Base-by-base conservation (phyloP, 2,329 filamentous ascomycete species). In the Penicillium palitans region DNA sequence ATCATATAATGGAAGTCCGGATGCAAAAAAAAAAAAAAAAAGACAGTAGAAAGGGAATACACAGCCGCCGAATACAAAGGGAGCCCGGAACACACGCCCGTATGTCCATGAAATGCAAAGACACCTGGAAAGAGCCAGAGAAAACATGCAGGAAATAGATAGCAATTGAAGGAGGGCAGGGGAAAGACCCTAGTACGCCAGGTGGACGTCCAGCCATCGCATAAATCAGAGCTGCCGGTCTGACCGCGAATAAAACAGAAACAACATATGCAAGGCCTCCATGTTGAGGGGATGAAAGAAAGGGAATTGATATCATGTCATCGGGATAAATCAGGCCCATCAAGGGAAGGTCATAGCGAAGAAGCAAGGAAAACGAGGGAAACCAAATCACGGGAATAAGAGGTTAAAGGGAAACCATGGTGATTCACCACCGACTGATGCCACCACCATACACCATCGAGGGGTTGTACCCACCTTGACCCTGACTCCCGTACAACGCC, bases 391-490 rank as follows among this genome's bases (percentile, higher is more conserved):
- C 61, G 61, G 61, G 58, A 59, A 63, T 54, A 50, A 59, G 51
- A 62, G 59, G 58, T 64, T 46, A 63, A 53, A 68, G 40, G 27
- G 37, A 25, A 35, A 45, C 47, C 40, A 21, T 45, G 25, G 40
- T 27, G 21, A 27, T 55, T 79, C 80, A 91, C 88, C 89, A 92
- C 74, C 88, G 83, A 72, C 82, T 81, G 76, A 87, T 87, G 41
- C 79, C 81, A 74, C 85, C 86, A 75, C 80, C 80, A 78, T 96
- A 96, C 84, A 96, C 90, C 86, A 91, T 89, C 71, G 87, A 76
- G 61, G 81, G 81, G 67, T 90, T 92, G 86, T 96, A 96, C 89
- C 91, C 92, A 95, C 91, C 91, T 93, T 84, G 83, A 76, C 83
- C 82, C 79, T 96, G 90, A 80, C 90, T 90, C 80, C 89, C 89